Evolutionary conservation across 805 yeast genomes (phyloP), one percentile per base, ranked within the genome.

Genomic region (Blastobotrys mokoenaii): DNA sequence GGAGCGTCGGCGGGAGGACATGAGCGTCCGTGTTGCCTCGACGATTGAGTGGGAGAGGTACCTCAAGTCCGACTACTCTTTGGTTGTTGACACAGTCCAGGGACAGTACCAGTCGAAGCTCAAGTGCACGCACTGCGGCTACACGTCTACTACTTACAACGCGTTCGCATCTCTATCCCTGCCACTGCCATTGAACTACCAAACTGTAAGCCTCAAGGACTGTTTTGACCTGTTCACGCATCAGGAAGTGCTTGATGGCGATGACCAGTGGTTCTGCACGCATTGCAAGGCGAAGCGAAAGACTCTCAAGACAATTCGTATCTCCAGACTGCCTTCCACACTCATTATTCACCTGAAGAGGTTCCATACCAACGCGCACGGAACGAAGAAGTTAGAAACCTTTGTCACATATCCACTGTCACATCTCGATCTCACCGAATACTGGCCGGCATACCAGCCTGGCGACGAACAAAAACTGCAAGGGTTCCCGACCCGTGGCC

Each of bases 31-130:
- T 46, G 69, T 84, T 20, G 96, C 95, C 0, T 80, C 95, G 0
- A 76, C 93, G 0, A 77, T 87, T 41, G 96, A 89, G 60, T 89
- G 97, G 97, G 95, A 85, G 57, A 68, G 94, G 46, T 87, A 87
- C 59, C 66, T 86, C 45, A 80, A 79, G 47, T 74, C 84, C 16
- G 87, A 89, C 59, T 80, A 82, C 51, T 86, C 96, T 34, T 72
- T 81, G 1, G 73, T 89, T 18, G 93, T 84, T 2, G 89, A 84
- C 53, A 73, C 78, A 43, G 86, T 86, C 60, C 95, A 86, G 59
- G 97, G 97, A 1, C 97, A 89, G 63, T 84, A 82, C 56, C 72
- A 83, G 41, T 84, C 94, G n/a, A 80, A 77, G 44, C 68, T 89
- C 55, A 74, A 71, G 54, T 89, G 97, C 63, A 63, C 79, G 40